These are phyloP conservation scores for Trifolium dubium DNA, from an alignment of 306 rosid species.

Conservation along the genomic window DNA sequence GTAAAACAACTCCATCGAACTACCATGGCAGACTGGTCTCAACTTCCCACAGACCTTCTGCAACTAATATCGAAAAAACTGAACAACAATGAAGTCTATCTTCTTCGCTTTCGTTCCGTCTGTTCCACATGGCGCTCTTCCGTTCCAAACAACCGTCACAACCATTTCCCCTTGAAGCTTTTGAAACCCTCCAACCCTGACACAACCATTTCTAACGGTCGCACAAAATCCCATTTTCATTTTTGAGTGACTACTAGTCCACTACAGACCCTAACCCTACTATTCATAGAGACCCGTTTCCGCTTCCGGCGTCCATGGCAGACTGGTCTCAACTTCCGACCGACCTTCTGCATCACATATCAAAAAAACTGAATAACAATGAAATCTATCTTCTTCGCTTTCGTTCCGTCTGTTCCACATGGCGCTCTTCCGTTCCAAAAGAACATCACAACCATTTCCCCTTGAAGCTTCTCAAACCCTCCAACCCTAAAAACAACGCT, in stretches of 20 bases:
- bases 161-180: not conserved
- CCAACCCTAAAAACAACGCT: too few relatives aligned
- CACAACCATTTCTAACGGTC: too few relatives aligned
- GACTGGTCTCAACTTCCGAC: conserved; percentile 41
- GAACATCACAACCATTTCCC: not conserved
- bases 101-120: conserved; percentile 38
- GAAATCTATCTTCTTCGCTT: conserved; percentile 31
- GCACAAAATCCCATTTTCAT: too few relatives aligned
- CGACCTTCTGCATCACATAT: conserved; percentile 30
- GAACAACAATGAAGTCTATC: conserved; percentile 10
- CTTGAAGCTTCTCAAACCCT: conserved; percentile 12
- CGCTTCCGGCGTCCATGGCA: too few relatives aligned
- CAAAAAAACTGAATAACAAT: not conserved
- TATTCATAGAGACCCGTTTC: too few relatives aligned
- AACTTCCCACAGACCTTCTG: conserved; percentile 38
- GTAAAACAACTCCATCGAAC: too few relatives aligned
- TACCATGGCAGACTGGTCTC: conserved; percentile 43
- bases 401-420: conserved; percentile 43
- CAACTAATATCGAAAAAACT: not conserved
- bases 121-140: conserved; percentile 44
- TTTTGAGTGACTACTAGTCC: too few relatives aligned
- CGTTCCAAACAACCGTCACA: not conserved
- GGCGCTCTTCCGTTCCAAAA: conserved; percentile 30
- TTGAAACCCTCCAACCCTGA: conserved; percentile 21
- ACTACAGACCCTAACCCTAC: too few relatives aligned